These are phyloP conservation scores for Boletus tylopilopsis DNA, from an alignment of 768 basidiomycete genomes.

Conservation along the genomic window DNA sequence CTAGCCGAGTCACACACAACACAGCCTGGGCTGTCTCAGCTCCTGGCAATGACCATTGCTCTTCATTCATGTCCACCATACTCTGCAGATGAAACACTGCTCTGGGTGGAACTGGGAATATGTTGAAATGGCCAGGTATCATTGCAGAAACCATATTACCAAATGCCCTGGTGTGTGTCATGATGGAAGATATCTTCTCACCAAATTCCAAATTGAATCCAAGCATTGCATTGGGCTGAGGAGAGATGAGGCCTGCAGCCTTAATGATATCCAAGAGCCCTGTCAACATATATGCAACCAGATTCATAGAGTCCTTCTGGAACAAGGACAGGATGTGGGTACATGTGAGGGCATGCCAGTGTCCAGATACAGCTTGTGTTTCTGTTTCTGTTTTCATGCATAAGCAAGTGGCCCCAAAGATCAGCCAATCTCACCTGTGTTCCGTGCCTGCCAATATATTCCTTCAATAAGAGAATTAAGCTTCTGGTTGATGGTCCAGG, in stretches of 20 bases:
- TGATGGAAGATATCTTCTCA: neutral
- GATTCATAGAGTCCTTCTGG: neutral
- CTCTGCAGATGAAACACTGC: neutral
- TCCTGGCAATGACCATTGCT: neutral
- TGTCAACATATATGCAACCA: neutral
- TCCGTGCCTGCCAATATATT: neutral
- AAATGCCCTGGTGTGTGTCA: neutral
- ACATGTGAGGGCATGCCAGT: conserved; percentile 8
- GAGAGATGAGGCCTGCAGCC: neutral
- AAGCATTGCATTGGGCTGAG: neutral
- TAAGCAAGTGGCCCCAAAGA: neutral
- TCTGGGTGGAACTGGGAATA: neutral
- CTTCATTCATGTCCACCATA: neutral
- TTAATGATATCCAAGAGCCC: conserved; percentile 2
- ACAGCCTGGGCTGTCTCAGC: neutral
- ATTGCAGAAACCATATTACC: conserved; percentile 5
- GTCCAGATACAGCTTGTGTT: neutral
- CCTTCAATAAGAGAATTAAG: neutral
- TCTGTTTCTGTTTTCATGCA: neutral
- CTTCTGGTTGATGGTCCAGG: conserved; percentile 5
- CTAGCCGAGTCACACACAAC: neutral
- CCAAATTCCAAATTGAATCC: neutral
- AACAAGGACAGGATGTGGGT: neutral
- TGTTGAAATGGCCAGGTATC: conserved; percentile 9
- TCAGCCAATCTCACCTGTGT: neutral